phyloP scores from a whole-genome alignment of 805 yeast species.

The Metschnikowia orientalis region DNA sequence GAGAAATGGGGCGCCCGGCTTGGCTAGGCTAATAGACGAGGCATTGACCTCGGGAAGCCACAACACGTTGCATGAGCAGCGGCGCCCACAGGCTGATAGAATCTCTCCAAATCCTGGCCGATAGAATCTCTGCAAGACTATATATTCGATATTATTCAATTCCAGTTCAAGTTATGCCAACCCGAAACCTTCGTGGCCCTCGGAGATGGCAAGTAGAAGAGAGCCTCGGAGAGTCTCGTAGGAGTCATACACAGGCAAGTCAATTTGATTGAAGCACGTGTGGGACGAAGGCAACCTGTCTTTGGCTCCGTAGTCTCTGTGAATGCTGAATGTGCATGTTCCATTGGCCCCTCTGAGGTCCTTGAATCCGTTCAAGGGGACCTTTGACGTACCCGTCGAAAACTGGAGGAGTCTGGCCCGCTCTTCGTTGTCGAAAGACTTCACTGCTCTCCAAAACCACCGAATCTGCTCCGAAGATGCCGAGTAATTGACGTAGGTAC shows the following conservation, averaged over 20 bases:
- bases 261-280: slow-evolving; percentile 94
- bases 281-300: slow-evolving; percentile 93
- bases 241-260: slow-evolving; percentile 86
- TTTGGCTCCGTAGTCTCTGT: slow-evolving; percentile 78
- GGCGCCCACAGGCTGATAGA: no score
- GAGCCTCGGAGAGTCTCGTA: slow-evolving; percentile 83
- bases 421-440: slow-evolving; percentile 90
- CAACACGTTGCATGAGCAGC: no score
- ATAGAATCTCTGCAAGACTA: no score
- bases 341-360: slow-evolving; percentile 88
- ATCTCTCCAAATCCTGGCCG: no score
- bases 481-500: slow-evolving; percentile 76
- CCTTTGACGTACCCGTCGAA: slow-evolving; percentile 96
- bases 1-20: slow-evolving; percentile 28
- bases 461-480: slow-evolving; percentile 81
- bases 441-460: slow-evolving; percentile 98
- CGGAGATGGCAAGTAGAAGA: slow-evolving; percentile 78
- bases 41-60: no score
- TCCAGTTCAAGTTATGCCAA: no score
- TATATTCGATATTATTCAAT: no score
- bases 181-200: slow-evolving; percentile 96
- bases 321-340: slow-evolving; percentile 79
- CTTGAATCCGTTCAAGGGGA: slow-evolving; percentile 90
- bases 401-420: slow-evolving; percentile 91
- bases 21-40: no score